A percentile compares a stretch with the other conserved stretches of the same genome.
phyloP scores from a whole-genome alignment of 768 basidiomycete genomes.

The Tylopilus balloui region DNA sequence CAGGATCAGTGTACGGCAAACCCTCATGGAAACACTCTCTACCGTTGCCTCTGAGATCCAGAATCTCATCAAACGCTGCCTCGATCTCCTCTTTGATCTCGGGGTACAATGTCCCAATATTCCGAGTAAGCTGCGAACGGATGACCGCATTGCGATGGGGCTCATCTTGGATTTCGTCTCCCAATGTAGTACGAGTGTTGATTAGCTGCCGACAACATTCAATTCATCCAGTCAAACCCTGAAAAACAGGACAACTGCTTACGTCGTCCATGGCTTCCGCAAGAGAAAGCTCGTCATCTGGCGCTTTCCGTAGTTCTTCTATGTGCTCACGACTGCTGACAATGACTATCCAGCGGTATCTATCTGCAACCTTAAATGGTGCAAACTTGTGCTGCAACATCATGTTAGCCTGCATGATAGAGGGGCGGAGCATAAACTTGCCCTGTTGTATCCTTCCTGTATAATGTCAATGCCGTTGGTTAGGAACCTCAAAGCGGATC shows the following conservation, averaged over 20 bases:
- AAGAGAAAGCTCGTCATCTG: conserved; percentile 38
- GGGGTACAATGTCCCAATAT: conserved; percentile 36
- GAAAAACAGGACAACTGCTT: no score
- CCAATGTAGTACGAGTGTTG: no score
- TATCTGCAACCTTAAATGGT: conserved; percentile 30
- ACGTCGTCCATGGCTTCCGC: conserved; percentile 33
- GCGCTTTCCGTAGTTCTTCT: conserved; percentile 39
- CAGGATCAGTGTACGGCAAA: no score
- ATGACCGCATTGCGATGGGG: no score
- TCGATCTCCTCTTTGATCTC: conserved; percentile 44
- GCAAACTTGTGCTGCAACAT: neutral
- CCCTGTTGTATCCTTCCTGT: conserved; percentile 32
- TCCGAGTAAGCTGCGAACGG: conserved; percentile 33
- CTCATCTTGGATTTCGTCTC: no score
- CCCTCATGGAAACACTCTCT: no score
- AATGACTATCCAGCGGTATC: conserved; percentile 37
- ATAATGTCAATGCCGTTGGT: conserved; percentile 2
- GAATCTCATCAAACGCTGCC: conserved; percentile 38
- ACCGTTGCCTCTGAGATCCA: conserved; percentile 25
- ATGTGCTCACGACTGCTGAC: conserved; percentile 28
- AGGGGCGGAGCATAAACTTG: no score
- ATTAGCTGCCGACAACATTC: no score
- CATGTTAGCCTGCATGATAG: neutral
- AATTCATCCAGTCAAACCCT: no score
- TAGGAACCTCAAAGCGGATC: conserved; percentile 11